Evolutionary conservation across 1,139 yeast genomes (phyloP).

Genomic region (Pichia sp.): DNA sequence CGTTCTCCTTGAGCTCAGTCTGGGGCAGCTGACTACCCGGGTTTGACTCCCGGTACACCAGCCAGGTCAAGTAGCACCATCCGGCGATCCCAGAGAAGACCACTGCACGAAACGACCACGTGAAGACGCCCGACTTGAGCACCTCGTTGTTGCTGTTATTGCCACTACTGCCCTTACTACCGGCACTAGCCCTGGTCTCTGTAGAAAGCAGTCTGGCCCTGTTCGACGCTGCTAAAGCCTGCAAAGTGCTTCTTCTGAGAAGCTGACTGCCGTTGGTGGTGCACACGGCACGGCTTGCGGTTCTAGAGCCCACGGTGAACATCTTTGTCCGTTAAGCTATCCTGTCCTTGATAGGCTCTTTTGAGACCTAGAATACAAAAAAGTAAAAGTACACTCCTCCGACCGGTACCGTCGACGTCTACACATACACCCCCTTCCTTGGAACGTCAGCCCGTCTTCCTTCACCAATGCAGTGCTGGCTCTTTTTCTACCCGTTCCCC

Average conservation of each 20-base stretch:
- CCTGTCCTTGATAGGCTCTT: neutral
- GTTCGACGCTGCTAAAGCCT: neutral
- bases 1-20: conserved; percentile 55
- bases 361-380: neutral
- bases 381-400: neutral
- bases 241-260: neutral
- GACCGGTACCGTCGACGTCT: neutral
- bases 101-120: conserved; percentile 22
- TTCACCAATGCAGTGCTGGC: neutral
- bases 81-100: conserved; percentile 35
- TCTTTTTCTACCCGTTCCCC: neutral
- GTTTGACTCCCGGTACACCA: conserved; percentile 56
- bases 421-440: neutral
- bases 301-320: neutral
- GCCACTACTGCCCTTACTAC: too few species aligned
- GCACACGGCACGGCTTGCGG: neutral
- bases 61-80: conserved; percentile 45
- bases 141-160: neutral
- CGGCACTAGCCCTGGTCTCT: neutral
- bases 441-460: neutral
- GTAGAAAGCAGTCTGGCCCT: neutral
- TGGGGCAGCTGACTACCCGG: conserved; percentile 60
- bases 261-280: neutral
- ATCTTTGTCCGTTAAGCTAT: neutral
- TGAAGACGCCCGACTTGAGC: conserved; percentile 24